Evolutionary conservation across 129 eudicot species (phyloP).

Genomic region (Flaveria brownii): DNA sequence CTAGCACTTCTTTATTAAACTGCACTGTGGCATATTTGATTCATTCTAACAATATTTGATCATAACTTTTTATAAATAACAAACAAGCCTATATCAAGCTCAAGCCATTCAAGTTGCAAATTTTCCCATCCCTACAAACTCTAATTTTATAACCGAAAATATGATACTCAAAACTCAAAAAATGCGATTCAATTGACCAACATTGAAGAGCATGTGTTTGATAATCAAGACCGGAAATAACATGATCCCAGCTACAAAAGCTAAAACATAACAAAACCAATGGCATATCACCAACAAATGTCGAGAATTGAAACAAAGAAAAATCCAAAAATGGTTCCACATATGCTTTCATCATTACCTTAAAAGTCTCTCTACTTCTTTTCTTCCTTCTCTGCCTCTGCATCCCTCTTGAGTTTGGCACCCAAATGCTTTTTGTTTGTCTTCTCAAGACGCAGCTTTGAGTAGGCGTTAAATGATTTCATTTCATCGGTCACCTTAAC

Average conservation of each 20-base stretch:
- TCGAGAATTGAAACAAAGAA: conserved; percentile 2
- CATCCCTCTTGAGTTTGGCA: conserved; percentile 74
- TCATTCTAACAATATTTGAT: too few species aligned
- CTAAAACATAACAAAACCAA: conserved; percentile 8
- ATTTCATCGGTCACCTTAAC: conserved; percentile 75
- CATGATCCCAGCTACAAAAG: neutral
- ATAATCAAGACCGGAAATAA: neutral
- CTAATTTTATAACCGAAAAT: too few species aligned
- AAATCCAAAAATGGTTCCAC: conserved; percentile 25
- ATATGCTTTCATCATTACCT: conserved; percentile 6
- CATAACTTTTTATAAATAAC: too few species aligned
- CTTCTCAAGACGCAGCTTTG: conserved; percentile 70
- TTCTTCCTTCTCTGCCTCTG: conserved; percentile 84
- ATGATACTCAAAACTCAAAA: neutral
- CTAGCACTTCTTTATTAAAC: too few species aligned
- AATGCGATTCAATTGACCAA: neutral
- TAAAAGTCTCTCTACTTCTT: conserved; percentile 47
- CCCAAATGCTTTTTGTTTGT: conserved; percentile 68
- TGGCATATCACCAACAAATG: neutral
- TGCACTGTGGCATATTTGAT: too few species aligned
- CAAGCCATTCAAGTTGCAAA: neutral
- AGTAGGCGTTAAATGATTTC: conserved; percentile 68
- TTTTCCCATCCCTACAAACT: too few species aligned
- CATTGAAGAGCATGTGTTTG: neutral
- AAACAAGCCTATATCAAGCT: too few species aligned